Evolutionary conservation across 2,329 filamentous ascomycete genomes (phyloP), one percentile per base, ranked within the genome.

Genomic region (Pseudocercospora macadamiae): DNA sequence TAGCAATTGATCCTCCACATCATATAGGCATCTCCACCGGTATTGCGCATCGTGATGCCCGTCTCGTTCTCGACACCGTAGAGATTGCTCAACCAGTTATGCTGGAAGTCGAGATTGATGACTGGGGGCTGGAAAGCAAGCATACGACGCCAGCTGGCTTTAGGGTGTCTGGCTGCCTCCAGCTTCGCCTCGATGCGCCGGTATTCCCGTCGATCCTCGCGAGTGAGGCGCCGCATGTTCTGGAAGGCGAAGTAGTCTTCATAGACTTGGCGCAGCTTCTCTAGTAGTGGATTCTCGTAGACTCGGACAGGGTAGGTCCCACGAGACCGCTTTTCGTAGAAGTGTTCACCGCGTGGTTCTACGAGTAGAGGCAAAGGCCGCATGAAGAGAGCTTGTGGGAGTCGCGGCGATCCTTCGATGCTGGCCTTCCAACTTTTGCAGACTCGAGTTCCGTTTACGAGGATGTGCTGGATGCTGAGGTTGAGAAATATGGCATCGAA

Each of bases 401-500:
- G 48, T 5, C 42, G 37, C 4, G 18, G 4, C 8, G 60, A 63
- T 3, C 32, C 30, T 3, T 51, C 52, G 8, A 64, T 28, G 21
- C 32, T 48, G n/a, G 54, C 32, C 18, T 57, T 48, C 32, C 55
- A 65, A 6, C 45, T 48, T 6, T 32, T 58, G 36, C 57, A 63
- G 14, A 59, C 58, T 23, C 53, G 30, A 12, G 49, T 51, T 12
- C 19, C 9, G 4, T 18, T 16, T 3, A 26, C 23, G 4, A 47
- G 42, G 8, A 47, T 28, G 6, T 47, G 1, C 7, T 23, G 3
- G 42, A 47, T 26, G 2, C 42, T 47, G 1, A 47, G 42, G 3
- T 47, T 9, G 3, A 55, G 28, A 3, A 62, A 30, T 21, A 65
- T 64, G 5, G 21, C 23, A 14, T 71, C 71, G 16, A 75, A 69